Conservation (phyloP, 2,329 filamentous ascomycete species). For the Aspergillus fischeri region DNA sequence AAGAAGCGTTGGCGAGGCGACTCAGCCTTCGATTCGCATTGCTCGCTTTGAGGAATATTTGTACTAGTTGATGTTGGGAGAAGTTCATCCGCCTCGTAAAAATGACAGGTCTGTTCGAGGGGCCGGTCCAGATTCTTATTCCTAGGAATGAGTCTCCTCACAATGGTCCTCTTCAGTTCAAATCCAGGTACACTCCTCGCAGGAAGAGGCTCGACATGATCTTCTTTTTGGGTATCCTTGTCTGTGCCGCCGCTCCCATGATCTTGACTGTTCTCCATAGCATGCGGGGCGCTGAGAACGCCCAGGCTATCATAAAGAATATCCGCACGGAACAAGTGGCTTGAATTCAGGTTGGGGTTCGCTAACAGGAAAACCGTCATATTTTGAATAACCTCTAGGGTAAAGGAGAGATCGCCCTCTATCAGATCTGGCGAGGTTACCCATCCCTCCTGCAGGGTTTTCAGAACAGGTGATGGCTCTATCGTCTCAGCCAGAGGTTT, state of each 20-base stretch:
- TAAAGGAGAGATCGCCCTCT: slow-evolving; percentile 22
- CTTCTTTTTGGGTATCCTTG: not conserved
- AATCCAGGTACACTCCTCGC: slow-evolving; percentile 27
- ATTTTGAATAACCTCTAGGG: slow-evolving; percentile 37
- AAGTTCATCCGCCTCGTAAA: slow-evolving; percentile 46
- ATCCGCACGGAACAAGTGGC: slow-evolving; percentile 58
- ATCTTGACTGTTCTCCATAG: slow-evolving; percentile 25
- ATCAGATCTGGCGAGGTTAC: slow-evolving; percentile 30
- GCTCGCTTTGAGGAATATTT: not conserved
- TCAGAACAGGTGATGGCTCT: slow-evolving; percentile 19
- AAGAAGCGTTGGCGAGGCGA: slow-evolving; percentile 35
- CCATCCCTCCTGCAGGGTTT: slow-evolving; percentile 23
- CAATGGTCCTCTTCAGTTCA: slow-evolving; percentile 58
- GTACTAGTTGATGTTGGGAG: not conserved
- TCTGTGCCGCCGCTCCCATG: not conserved
- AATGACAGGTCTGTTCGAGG: slow-evolving; percentile 77
- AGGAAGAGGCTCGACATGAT: slow-evolving; percentile 12
- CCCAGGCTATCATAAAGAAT: slow-evolving; percentile 53
- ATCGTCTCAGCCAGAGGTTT: slow-evolving; percentile 27
- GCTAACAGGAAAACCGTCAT: slow-evolving; percentile 46
- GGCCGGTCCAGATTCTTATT: slow-evolving; percentile 72
- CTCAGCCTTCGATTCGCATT: slow-evolving; percentile 19
- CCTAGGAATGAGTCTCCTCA: slow-evolving; percentile 75
- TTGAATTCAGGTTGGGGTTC: slow-evolving; percentile 58
- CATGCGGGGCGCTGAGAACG: slow-evolving; percentile 26